A percentile compares a stretch with the other conserved stretches of the same genome.
Conservation (phyloP, 345 rosid genomes). For the Punica granatum region DNA sequence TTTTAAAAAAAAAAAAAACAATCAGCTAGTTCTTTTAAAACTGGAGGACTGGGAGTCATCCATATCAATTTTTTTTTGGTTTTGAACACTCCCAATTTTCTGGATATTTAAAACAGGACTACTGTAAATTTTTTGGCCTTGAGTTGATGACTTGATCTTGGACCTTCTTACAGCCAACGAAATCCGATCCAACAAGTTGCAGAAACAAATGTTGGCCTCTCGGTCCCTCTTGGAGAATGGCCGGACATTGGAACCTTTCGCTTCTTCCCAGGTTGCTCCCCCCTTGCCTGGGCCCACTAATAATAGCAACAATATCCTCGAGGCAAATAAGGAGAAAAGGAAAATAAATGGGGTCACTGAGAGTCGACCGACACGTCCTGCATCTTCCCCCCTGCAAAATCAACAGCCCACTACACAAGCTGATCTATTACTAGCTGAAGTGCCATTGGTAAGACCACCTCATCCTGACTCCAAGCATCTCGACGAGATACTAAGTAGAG, state of each 20-base stretch:
- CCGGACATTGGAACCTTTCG: conserved; percentile 21
- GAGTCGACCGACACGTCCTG: conserved; percentile 18
- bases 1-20: too few species aligned
- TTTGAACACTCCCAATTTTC: neutral
- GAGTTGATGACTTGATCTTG: neutral
- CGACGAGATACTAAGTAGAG: conserved; percentile 32
- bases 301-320: conserved; percentile 17
- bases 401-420: conserved; percentile 21
- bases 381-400: conserved; percentile 18
- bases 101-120: neutral
- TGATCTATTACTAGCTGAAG: conserved; percentile 17
- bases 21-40: neutral
- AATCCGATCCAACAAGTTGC: conserved; percentile 35
- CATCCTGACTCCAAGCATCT: conserved; percentile 58
- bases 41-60: neutral
- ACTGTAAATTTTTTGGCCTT: neutral
- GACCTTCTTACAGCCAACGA: conserved; percentile 37
- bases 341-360: conserved; percentile 37
- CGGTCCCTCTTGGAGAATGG: conserved; percentile 34
- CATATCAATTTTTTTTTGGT: neutral
- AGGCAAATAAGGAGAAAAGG: conserved; percentile 28
- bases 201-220: conserved; percentile 22
- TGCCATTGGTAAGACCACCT: conserved; percentile 41
- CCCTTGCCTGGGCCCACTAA: conserved; percentile 19
- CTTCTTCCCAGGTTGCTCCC: conserved; percentile 16